A percentile compares a stretch with the other conserved stretches of the same genome.
phyloP scores from a whole-genome alignment of 192 early-diverging fungal genomes.

The Linnemannia exigua region DNA sequence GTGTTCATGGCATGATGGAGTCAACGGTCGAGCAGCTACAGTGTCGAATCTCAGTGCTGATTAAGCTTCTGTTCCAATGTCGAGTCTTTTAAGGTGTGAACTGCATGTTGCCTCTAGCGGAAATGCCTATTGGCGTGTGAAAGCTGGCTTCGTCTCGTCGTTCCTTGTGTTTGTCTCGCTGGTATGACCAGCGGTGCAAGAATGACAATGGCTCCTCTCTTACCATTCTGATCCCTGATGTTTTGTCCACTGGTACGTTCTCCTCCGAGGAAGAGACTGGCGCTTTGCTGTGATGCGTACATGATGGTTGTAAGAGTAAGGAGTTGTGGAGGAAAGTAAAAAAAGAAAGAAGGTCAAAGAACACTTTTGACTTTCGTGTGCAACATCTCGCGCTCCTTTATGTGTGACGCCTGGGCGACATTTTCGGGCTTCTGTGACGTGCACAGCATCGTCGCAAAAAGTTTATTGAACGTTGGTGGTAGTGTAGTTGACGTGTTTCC shows the following conservation, averaged over 20 bases:
- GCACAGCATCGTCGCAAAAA: background rate
- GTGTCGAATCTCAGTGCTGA: background rate
- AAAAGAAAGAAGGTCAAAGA: background rate
- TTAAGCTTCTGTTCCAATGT: background rate
- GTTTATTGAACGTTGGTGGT: background rate
- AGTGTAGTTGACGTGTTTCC: background rate
- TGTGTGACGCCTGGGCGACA: background rate
- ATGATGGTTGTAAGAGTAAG: constrained; percentile 38
- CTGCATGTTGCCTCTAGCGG: background rate
- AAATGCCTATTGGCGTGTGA: background rate
- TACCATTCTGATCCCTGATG: constrained; percentile 96
- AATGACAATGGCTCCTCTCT: background rate
- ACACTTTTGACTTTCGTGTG: constrained; percentile 2
- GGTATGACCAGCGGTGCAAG: background rate
- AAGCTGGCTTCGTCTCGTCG: background rate
- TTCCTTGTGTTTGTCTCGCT: background rate
- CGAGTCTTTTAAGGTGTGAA: background rate
- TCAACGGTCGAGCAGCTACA: background rate
- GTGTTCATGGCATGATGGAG: background rate
- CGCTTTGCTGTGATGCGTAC: constrained; percentile 61
- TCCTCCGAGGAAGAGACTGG: constrained; percentile 87
- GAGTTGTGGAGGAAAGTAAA: background rate
- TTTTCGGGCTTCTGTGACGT: background rate
- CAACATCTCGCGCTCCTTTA: background rate
- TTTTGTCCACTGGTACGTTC: constrained; percentile 91